These are phyloP conservation scores for Hysterium pulicare DNA, from an alignment of 2,329 filamentous ascomycete genomes.

Conservation along the genomic window DNA sequence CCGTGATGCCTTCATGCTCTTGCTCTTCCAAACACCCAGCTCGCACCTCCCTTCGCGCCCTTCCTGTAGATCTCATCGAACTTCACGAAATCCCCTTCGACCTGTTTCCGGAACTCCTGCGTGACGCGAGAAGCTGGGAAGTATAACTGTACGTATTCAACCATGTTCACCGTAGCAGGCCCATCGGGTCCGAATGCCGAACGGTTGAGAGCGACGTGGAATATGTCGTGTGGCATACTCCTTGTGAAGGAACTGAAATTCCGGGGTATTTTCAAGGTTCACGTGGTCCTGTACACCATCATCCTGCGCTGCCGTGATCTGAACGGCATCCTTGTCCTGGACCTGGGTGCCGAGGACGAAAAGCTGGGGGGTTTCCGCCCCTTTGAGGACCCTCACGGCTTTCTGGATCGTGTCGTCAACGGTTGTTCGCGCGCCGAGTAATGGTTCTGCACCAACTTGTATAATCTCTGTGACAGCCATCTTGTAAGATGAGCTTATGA, in stretches of 20 bases:
- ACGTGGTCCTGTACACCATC: no score
- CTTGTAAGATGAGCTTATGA: background rate
- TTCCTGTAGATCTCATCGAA: conserved; percentile 11
- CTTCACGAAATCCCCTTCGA: conserved; percentile 12
- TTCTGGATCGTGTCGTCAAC: background rate
- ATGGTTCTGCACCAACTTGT: background rate
- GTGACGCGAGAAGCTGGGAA: conserved; percentile 13
- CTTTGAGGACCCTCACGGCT: background rate
- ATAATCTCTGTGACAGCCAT: background rate
- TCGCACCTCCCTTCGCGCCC: conserved; percentile 5
- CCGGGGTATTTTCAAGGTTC: background rate
- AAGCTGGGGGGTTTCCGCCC: background rate
- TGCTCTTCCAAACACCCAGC: conserved; percentile 10
- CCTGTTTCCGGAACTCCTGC: conserved; percentile 9
- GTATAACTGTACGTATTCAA: conserved; percentile 12
- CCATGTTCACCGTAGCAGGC: conserved; percentile 7
- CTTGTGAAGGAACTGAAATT: background rate
- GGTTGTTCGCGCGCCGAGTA: no score
- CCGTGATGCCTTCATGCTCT: conserved; percentile 9
- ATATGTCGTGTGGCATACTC: background rate
- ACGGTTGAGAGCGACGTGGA: background rate
- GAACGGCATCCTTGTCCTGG: background rate
- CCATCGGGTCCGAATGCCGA: conserved; percentile 11
- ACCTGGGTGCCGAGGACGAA: background rate
- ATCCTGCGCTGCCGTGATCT: background rate